These are phyloP conservation scores for Corymbia maculata DNA, from an alignment of 345 rosid genomes.

Conservation along the genomic window DNA sequence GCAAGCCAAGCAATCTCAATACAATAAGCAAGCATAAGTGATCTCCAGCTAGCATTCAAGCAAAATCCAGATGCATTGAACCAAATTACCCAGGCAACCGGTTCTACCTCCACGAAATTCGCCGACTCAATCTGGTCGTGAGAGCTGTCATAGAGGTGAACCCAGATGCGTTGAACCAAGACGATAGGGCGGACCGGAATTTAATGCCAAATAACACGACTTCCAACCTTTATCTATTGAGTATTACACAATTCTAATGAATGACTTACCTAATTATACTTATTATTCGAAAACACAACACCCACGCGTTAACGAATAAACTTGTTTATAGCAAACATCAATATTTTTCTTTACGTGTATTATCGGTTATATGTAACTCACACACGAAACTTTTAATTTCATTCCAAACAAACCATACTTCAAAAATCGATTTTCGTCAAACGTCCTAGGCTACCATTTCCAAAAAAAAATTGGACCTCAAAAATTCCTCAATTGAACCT, in stretches of 20 bases:
- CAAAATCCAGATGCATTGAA: background rate
- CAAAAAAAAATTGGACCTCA: fast-evolving
- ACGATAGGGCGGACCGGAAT: conserved; percentile 23
- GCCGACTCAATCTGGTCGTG: conserved; percentile 17
- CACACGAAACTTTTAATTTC: background rate
- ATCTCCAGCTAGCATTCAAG: conserved; percentile 17
- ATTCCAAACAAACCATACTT: fast-evolving
- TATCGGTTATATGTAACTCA: fast-evolving
- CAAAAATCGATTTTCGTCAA: no score
- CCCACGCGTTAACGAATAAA: no score
- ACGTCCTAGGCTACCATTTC: no score
- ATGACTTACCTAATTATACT: no score
- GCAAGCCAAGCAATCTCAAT: background rate
- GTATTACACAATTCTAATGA: no score
- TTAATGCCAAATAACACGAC: conserved; percentile 1
- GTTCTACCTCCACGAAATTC: conserved; percentile 14
- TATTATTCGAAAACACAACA: no score
- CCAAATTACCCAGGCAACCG: conserved; percentile 14
- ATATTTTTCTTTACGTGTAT: no score
- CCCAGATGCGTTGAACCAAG: conserved; percentile 22
- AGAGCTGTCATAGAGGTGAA: conserved; percentile 29
- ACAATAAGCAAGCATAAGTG: conserved; percentile 25
- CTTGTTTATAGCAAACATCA: no score
- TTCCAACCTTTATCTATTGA: background rate
- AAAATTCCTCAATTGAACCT: background rate